Evolutionary conservation across 371 early-diverging fungal species (phyloP).

Genomic region (Syncephalastrum sp.): DNA sequence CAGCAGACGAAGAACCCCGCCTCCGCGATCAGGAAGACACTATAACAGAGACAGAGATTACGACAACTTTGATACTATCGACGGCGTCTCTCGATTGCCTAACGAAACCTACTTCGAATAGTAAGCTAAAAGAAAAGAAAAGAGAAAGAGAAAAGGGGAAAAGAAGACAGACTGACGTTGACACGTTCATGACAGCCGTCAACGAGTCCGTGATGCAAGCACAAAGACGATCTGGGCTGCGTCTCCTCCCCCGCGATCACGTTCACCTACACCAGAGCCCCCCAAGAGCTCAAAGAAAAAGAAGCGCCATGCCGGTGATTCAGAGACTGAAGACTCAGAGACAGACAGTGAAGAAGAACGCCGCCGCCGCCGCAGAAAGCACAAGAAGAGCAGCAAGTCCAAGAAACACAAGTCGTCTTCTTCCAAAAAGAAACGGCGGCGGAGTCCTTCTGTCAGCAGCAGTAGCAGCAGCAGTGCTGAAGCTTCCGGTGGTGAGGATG

Average conservation of each 20-base stretch:
- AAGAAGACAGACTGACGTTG: not conserved
- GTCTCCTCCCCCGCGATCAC: conserved; percentile 55
- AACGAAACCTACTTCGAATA: conserved; percentile 25
- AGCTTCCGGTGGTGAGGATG: conserved; percentile 15
- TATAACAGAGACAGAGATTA: conserved; percentile 8
- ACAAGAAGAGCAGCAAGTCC: conserved; percentile 20
- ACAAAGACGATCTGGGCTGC: conserved; percentile 67
- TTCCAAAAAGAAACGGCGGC: conserved; percentile 11
- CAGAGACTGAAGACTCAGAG: conserved; percentile 6
- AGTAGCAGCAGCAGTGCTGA: not conserved
- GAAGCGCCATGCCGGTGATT: conserved; percentile 11
- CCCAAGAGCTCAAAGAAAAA: conserved; percentile 10
- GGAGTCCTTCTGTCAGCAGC: conserved; percentile 6
- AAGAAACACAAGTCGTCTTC: conserved; percentile 13
- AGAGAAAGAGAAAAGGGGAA: not conserved
- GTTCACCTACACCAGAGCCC: conserved; percentile 30
- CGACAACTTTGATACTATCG: conserved; percentile 11
- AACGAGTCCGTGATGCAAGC: conserved; percentile 49
- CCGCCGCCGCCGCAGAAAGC: conserved; percentile 19
- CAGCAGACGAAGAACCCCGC: conserved; percentile 5
- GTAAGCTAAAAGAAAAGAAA: conserved; percentile 10
- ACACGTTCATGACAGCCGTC: conserved; percentile 31
- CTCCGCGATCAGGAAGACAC: conserved; percentile 9
- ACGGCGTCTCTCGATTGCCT: conserved; percentile 17
- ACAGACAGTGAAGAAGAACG: conserved; percentile 16